phyloP scores from a whole-genome alignment of 2,329 filamentous ascomycete species.

The Emmonsiellopsis sp. region DNA sequence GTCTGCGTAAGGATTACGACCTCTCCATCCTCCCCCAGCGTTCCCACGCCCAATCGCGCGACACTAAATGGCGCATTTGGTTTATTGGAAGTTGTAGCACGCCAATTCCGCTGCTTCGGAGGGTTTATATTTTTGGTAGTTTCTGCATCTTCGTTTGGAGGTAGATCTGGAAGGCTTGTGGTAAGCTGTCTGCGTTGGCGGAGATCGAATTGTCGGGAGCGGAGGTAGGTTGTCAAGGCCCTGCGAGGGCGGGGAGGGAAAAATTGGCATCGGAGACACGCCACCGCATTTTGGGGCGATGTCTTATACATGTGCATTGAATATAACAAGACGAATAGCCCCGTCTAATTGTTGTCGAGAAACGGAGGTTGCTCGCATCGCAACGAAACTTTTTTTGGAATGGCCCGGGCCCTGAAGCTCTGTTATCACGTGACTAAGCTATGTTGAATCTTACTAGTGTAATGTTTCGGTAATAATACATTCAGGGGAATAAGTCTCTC shows the following conservation, averaged over 20 bases:
- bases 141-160: background rate
- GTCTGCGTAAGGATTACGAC: conserved; percentile 3
- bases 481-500: too few species aligned
- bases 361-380: background rate
- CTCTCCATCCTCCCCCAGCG: background rate
- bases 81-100: too few species aligned
- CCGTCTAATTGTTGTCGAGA: background rate
- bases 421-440: too few species aligned
- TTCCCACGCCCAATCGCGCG: conserved; percentile 1
- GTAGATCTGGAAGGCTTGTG: background rate
- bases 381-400: conserved; percentile 3
- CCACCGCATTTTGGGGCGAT: conserved; percentile 14
- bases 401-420: background rate
- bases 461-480: too few species aligned
- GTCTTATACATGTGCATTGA: conserved; percentile 20
- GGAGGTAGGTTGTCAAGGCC: background rate
- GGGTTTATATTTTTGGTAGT: background rate
- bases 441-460: too few species aligned
- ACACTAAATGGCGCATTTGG: background rate
- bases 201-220: background rate
- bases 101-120: too few species aligned
- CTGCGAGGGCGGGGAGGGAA: conserved; percentile 1
- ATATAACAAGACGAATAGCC: background rate
- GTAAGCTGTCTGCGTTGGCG: background rate
- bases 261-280: conserved; percentile 16